Percentiles rank a stretch among this genome's conserved stretches.
Conservation (phyloP, 1,139 yeast species). For the Williopsis jadinii region DNA sequence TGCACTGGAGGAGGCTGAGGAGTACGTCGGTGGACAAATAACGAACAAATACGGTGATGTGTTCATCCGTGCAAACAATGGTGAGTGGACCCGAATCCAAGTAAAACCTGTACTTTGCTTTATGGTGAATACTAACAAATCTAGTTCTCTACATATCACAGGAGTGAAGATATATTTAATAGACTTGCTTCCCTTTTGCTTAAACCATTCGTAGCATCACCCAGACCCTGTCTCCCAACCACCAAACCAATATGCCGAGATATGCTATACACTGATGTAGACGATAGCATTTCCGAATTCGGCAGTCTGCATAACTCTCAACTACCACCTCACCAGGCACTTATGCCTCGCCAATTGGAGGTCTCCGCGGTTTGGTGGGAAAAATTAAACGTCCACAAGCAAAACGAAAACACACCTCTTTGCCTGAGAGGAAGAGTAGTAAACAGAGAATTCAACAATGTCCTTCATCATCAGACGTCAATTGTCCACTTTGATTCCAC, state of each 20-base stretch:
- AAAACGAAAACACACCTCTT: background rate
- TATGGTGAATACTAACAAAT: conserved; percentile 5
- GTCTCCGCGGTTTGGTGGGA: no score
- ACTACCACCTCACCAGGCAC: conserved; percentile 2
- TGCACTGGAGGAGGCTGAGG: conserved; percentile 73
- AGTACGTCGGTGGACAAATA: conserved; percentile 49
- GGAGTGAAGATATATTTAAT: conserved; percentile 19
- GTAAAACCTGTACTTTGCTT: no score
- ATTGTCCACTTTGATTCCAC: conserved; percentile 94
- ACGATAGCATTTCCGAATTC: conserved; percentile 7
- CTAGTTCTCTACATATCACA: conserved; percentile 42
- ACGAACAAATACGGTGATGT: conserved; percentile 75
- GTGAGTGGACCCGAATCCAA: conserved; percentile 37
- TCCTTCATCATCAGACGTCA: conserved; percentile 87
- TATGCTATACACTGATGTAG: background rate
- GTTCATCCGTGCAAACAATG: conserved; percentile 91
- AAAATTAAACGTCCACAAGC: no score
- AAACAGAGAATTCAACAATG: conserved; percentile 33
- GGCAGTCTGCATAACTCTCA: conserved; percentile 14
- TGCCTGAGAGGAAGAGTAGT: conserved; percentile 1
- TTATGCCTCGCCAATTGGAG: conserved; percentile 16
- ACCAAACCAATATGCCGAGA: background rate
- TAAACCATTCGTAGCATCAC: no score
- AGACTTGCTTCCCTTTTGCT: no score
- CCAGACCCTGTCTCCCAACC: background rate